phyloP scores from a whole-genome alignment of 2,329 filamentous ascomycete species.

The Didymosphaeria variabile region DNA sequence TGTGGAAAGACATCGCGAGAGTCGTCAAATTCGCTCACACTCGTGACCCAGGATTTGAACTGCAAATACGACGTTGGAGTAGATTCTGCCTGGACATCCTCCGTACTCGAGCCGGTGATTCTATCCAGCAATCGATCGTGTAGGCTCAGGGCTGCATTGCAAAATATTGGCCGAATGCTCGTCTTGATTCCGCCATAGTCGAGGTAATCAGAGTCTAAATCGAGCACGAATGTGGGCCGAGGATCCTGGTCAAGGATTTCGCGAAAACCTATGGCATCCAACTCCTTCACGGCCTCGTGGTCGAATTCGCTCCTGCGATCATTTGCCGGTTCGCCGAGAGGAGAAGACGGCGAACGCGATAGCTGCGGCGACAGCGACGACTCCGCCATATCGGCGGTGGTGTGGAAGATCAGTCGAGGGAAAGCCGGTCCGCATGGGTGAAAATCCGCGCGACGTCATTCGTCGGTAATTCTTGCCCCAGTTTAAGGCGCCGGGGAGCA shows the following conservation, averaged over 20 bases:
- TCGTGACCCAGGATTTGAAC: constrained; percentile 55
- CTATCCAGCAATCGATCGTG: constrained; percentile 41
- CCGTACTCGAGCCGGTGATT: constrained; percentile 24
- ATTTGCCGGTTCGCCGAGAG: constrained; percentile 6
- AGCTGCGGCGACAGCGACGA: not conserved
- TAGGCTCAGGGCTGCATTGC: constrained; percentile 39
- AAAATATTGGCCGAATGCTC: constrained; percentile 39
- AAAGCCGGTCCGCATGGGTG: not conserved
- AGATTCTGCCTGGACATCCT: constrained; percentile 9
- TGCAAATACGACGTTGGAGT: constrained; percentile 39
- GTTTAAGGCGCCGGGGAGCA: not conserved
- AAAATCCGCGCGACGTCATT: constrained; percentile 2
- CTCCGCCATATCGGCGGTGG: constrained; percentile 14
- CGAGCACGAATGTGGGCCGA: constrained; percentile 44
- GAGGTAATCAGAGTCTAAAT: constrained; percentile 40
- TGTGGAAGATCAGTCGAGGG: not conserved
- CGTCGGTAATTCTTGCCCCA: constrained; percentile 11
- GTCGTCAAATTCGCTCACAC: constrained; percentile 55
- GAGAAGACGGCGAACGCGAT: not conserved
- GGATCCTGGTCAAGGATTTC: constrained; percentile 45
- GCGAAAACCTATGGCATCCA: constrained; percentile 35
- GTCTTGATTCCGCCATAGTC: constrained; percentile 17
- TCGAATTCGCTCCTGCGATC: constrained; percentile 18
- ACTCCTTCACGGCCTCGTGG: constrained; percentile 28
- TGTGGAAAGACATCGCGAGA: constrained; percentile 57